phyloP scores from a whole-genome alignment of 768 basidiomycete genomes.

The Heimioporus sp. region DNA sequence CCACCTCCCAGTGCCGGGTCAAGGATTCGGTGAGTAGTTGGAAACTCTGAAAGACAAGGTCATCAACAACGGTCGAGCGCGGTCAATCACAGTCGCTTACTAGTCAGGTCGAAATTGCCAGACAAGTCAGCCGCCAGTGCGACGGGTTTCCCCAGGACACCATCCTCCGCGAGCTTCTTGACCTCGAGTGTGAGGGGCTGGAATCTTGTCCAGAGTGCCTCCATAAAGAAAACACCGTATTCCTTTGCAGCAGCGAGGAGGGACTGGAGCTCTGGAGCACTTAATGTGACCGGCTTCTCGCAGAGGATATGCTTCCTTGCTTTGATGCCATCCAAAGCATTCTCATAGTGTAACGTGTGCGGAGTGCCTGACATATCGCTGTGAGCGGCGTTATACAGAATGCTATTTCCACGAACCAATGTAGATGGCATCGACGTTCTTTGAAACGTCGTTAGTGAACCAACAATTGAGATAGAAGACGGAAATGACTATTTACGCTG shows the following conservation, averaged over 20 bases:
- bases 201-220: constrained; percentile 87
- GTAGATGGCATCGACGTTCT: constrained; percentile 78
- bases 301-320: constrained; percentile 85
- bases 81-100: constrained; percentile 34
- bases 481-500: constrained; percentile 41
- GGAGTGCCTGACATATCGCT: constrained; percentile 61
- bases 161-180: constrained; percentile 59
- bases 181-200: constrained; percentile 66
- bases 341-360: constrained; percentile 79
- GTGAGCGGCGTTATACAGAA: constrained; percentile 1
- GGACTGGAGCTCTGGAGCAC: constrained; percentile 70
- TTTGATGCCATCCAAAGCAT: constrained; percentile 70
- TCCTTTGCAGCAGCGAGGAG: constrained; percentile 74
- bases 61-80: background rate
- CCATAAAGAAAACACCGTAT: constrained; percentile 86
- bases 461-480: background rate
- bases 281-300: constrained; percentile 86
- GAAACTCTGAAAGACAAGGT: constrained; percentile 45
- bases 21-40: constrained; percentile 70
- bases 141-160: constrained; percentile 63
- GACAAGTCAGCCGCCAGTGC: constrained; percentile 76
- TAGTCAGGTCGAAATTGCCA: constrained; percentile 60
- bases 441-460: constrained; percentile 2
- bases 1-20: constrained; percentile 82
- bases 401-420: constrained; percentile 46